Evolutionary conservation across 2,329 filamentous ascomycete species (phyloP).

Genomic region (Huntiella decipiens): DNA sequence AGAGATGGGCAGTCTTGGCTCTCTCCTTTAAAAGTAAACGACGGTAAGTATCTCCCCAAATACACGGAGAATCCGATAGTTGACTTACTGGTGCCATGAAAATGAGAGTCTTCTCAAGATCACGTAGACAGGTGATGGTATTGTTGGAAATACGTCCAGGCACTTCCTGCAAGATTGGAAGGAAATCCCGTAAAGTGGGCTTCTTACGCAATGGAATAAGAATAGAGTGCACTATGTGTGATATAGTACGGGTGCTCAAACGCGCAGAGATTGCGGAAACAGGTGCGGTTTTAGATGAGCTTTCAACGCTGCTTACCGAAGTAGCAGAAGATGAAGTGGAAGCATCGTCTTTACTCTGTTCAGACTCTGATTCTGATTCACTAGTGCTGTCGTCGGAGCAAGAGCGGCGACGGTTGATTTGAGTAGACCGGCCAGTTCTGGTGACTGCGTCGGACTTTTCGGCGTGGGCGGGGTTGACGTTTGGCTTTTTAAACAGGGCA

Average conservation of each 20-base stretch:
- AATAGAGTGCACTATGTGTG: conserved; percentile 59
- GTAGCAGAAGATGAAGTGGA: background rate
- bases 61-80: conserved; percentile 31
- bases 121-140: conserved; percentile 76
- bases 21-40: conserved; percentile 58
- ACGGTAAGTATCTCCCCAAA: conserved; percentile 49
- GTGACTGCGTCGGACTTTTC: conserved; percentile 17
- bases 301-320: background rate
- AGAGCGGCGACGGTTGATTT: conserved; percentile 6
- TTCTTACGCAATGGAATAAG: conserved; percentile 61
- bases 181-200: conserved; percentile 57
- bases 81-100: conserved; percentile 86
- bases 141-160: conserved; percentile 64
- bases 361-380: conserved; percentile 10
- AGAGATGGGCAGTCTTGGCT: conserved; percentile 49
- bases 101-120: conserved; percentile 83
- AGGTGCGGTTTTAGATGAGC: conserved; percentile 1
- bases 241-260: conserved; percentile 8
- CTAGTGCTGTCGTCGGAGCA: conserved; percentile 10
- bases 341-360: background rate
- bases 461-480: conserved; percentile 17
- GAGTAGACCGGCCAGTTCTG: conserved; percentile 24
- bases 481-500: conserved; percentile 7
- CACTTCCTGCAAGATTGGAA: conserved; percentile 58
- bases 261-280: background rate